These are phyloP conservation scores for Venturia asperata DNA, from an alignment of 2,329 filamentous ascomycete genomes.

Conservation along the genomic window DNA sequence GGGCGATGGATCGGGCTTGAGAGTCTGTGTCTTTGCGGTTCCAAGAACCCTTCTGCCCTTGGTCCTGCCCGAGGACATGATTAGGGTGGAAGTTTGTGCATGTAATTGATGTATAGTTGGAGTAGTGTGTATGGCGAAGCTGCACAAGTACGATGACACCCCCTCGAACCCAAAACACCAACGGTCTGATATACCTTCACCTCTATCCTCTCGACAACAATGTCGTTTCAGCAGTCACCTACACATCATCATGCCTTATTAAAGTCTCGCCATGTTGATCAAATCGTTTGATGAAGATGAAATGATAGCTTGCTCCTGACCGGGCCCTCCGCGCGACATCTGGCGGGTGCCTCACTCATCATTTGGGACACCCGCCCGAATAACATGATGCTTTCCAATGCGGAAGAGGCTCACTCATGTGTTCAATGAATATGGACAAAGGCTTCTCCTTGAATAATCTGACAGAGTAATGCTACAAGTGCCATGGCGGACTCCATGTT, in stretches of 20 bases:
- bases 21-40: constrained; percentile 9
- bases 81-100: not conserved
- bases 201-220: not conserved
- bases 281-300: not conserved
- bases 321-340: not conserved
- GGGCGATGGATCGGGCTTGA: constrained; percentile 31
- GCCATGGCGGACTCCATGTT: too few species aligned
- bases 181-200: not conserved
- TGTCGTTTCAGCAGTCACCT: too few species aligned
- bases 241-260: not conserved
- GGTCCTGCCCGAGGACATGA: constrained; percentile 9
- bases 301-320: not conserved
- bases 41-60: constrained; percentile 9
- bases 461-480: too few species aligned
- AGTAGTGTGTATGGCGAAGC: not conserved
- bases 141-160: not conserved
- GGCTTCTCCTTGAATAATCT: too few species aligned
- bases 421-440: too few species aligned
- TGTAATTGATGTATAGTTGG: constrained; percentile 1
- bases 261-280: not conserved
- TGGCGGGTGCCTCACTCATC: not conserved
- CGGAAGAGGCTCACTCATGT: not conserved
- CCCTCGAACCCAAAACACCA: not conserved
- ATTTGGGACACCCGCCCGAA: not conserved
- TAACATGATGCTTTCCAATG: not conserved